Base-by-base conservation (phyloP, 345 rosid species). In the Boechera divaricarpa region DNA sequence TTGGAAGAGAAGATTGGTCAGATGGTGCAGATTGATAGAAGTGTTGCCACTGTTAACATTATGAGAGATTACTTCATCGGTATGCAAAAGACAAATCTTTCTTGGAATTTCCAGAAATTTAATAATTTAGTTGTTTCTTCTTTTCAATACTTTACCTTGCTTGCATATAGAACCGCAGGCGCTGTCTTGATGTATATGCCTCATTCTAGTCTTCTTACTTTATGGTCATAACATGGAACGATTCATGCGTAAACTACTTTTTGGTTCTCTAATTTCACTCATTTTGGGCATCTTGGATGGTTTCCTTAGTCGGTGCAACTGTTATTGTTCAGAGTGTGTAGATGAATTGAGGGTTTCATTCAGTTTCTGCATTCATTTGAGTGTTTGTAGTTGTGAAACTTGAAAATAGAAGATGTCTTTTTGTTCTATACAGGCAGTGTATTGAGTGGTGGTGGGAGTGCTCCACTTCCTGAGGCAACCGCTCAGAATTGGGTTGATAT, bases 371-470 rank as follows among this genome's bases (percentile, higher is more conserved):
- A 0, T 51, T 62, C 36, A 59, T 59, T 21, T 35, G 24, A 21
- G 24, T 21, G 24, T 21, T 21, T 21, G 36, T 12, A 16, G 3
- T 1, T 36, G 33, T 67, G 16, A 74, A 56, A 13, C 48, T 59
- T 38, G 57, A 47, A 21, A 21, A 21, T 21, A 42, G 36, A 35
- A 18, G 6, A 12, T 72, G 29, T 36, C 42, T 58, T 28, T 39
- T 48, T 13, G 10, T 57, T 73, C 11, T 70, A 52, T 58, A 58
- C 78, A 91, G 97, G 95, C 35, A 94, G 98, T 72, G 83, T 91
- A 39, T 54, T 91, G 77, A 90, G 97, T 84, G 98, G 97, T 64
- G 97, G 97, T 49, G 97, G 96, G 47, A 94, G 97, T 76, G 77
- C 86, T 31, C 98, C 97, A 12, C 89, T 81, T 21, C 88, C 86